Conservation (phyloP, 441 rosid genomes). For the Mallotus japonicus region DNA sequence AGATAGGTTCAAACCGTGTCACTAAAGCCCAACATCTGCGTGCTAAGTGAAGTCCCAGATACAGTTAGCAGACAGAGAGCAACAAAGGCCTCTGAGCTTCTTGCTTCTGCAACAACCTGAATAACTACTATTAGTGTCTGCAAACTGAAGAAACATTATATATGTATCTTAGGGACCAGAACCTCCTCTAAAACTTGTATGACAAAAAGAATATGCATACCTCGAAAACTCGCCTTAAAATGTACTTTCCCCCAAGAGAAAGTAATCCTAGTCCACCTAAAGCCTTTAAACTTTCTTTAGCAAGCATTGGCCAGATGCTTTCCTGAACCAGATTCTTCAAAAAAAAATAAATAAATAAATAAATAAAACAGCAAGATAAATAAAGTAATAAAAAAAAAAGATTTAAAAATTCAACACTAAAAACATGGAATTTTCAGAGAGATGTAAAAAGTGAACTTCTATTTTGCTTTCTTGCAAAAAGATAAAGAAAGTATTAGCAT, state of each 20-base stretch:
- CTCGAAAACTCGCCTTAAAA: conserved; percentile 81
- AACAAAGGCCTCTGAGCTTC: conserved; percentile 95
- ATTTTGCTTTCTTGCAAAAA: not conserved
- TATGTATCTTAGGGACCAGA: not conserved
- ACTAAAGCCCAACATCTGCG: conserved; percentile 91
- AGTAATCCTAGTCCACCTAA: conserved; percentile 85
- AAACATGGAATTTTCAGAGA: not conserved
- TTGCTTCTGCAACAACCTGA: conserved; percentile 90
- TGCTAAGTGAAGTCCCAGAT: conserved; percentile 87
- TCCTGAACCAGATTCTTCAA: conserved; percentile 60
- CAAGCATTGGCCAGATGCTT: conserved; percentile 92
- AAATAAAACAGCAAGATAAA: not conserved
- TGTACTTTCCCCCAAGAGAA: conserved; percentile 86
- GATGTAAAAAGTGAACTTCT: not conserved
- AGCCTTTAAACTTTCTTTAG: conserved; percentile 84
- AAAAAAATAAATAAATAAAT: not conserved
- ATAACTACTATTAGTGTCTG: conserved; percentile 29
- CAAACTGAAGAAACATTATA: conserved; percentile 13
- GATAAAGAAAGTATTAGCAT: conserved; percentile 20
- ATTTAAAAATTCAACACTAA: not conserved
- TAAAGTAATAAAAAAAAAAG: not conserved
- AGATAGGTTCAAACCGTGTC: conserved; percentile 62
- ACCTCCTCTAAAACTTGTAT: not conserved
- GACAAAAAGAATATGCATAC: conserved; percentile 30
- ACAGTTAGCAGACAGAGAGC: conserved; percentile 94